These are phyloP conservation scores for Flammula alnicola DNA, from an alignment of 1,284 basidiomycete genomes.

Conservation along the genomic window DNA sequence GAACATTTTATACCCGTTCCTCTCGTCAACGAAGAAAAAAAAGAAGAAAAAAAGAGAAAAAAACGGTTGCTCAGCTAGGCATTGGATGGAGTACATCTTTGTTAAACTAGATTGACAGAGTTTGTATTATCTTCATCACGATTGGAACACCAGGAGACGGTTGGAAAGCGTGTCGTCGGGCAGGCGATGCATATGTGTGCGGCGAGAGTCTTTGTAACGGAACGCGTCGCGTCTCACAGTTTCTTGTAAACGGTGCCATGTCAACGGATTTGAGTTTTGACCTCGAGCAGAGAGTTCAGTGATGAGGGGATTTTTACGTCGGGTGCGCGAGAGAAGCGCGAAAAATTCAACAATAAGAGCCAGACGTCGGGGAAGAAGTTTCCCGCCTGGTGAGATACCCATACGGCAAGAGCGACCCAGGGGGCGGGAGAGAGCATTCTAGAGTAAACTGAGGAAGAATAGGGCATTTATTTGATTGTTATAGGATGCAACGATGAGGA, in stretches of 20 bases:
- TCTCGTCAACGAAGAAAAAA: constrained; percentile 41
- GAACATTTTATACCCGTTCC: constrained; percentile 50
- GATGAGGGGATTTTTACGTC: constrained; percentile 36
- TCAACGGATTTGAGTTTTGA: constrained; percentile 53
- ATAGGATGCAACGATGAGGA: constrained; percentile 27
- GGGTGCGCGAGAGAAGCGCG: constrained; percentile 33
- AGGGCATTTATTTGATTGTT: constrained; percentile 30
- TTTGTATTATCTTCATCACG: constrained; percentile 37
- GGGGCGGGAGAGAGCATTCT: constrained; percentile 24
- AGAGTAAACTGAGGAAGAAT: constrained; percentile 28
- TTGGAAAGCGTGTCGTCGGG: constrained; percentile 44
- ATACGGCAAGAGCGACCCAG: constrained; percentile 42
- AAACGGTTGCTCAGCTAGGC: constrained; percentile 43
- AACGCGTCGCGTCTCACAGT: constrained; percentile 41
- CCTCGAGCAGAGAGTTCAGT: constrained; percentile 39
- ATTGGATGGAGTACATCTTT: constrained; percentile 42
- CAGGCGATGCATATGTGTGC: constrained; percentile 47
- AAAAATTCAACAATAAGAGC: constrained; percentile 50
- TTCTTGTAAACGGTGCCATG: constrained; percentile 57
- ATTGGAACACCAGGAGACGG: constrained; percentile 36
- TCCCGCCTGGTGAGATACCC: constrained; percentile 35
- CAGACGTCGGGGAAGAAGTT: constrained; percentile 42
- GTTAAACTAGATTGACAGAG: constrained; percentile 39
- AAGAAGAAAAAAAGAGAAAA: constrained; percentile 43
- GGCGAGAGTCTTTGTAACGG: constrained; percentile 52